Evolutionary conservation across 176 grass and related monocot genomes (phyloP).

Genomic region (Puccinellia tenuiflora): DNA sequence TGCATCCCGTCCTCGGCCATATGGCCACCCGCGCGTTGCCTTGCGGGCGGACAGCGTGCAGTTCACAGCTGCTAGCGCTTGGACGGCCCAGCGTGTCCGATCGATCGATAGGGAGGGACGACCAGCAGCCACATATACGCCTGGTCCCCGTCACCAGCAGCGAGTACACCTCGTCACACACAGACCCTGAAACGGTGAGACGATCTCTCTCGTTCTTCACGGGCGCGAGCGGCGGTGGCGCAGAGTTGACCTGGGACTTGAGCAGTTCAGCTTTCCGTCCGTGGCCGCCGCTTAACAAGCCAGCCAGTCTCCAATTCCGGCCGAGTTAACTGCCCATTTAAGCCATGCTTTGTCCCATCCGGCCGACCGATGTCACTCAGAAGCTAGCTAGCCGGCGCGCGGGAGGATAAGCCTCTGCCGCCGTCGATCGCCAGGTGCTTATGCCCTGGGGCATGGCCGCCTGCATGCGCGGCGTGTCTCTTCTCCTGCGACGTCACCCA

Average conservation of each 20-base stretch:
- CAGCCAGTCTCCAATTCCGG: conserved; percentile 19
- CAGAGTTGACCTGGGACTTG: neutral
- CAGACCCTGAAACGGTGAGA: neutral
- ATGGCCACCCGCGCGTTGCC: no score
- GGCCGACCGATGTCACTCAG: conserved; percentile 3
- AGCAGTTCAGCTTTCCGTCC: no score
- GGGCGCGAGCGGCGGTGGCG: neutral
- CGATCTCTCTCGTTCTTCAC: neutral
- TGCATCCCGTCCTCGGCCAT: no score
- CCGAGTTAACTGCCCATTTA: neutral
- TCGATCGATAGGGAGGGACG: no score
- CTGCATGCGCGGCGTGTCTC: conserved; percentile 33
- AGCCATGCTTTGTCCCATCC: conserved; percentile 16
- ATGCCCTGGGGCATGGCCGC: neutral
- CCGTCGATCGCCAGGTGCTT: conserved; percentile 10
- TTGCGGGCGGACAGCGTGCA: no score
- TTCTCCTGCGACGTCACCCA: neutral
- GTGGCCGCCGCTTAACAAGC: neutral
- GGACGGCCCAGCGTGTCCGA: no score
- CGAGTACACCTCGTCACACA: neutral
- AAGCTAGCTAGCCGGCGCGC: neutral
- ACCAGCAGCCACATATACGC: no score
- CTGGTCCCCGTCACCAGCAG: neutral
- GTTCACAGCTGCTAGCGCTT: no score
- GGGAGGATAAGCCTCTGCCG: neutral